These are phyloP conservation scores for Onygenales sp. DNA, from an alignment of 2,329 filamentous ascomycete species.

Conservation along the genomic window DNA sequence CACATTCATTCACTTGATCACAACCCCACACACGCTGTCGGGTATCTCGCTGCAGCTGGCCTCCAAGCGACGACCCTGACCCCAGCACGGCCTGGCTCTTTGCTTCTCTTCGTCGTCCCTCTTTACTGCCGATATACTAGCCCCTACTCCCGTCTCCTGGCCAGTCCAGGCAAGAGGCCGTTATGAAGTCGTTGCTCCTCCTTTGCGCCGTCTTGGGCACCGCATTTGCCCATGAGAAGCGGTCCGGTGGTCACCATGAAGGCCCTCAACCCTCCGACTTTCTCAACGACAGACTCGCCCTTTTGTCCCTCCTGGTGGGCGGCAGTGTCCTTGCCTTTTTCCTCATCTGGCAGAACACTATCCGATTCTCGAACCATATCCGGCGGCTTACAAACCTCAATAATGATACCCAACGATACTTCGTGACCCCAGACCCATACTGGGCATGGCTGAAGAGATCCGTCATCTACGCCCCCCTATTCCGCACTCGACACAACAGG, in stretches of 20 bases:
- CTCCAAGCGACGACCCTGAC: neutral
- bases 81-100: slow-evolving; percentile 1
- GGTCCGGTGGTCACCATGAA: neutral
- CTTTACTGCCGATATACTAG: neutral
- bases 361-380: slow-evolving; percentile 56
- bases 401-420: slow-evolving; percentile 74
- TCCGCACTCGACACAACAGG: slow-evolving; percentile 34
- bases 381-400: slow-evolving; percentile 65
- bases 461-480: slow-evolving; percentile 43
- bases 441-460: slow-evolving; percentile 63
- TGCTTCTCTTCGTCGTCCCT: neutral
- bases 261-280: slow-evolving; percentile 6
- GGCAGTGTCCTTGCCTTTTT: slow-evolving; percentile 54
- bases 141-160: neutral
- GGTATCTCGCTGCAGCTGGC: neutral
- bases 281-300: slow-evolving; percentile 46
- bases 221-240: slow-evolving; percentile 1
- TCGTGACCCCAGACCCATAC: slow-evolving; percentile 46
- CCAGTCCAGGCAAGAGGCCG: slow-evolving; percentile 2
- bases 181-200: neutral
- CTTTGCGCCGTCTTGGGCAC: neutral
- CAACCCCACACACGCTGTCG: neutral
- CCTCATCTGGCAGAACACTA: slow-evolving; percentile 56
- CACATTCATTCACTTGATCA: too few relatives aligned
- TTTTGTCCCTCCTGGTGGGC: slow-evolving; percentile 56